Conservation (phyloP, 140 eudicot species). For the Flaveria floridana region DNA sequence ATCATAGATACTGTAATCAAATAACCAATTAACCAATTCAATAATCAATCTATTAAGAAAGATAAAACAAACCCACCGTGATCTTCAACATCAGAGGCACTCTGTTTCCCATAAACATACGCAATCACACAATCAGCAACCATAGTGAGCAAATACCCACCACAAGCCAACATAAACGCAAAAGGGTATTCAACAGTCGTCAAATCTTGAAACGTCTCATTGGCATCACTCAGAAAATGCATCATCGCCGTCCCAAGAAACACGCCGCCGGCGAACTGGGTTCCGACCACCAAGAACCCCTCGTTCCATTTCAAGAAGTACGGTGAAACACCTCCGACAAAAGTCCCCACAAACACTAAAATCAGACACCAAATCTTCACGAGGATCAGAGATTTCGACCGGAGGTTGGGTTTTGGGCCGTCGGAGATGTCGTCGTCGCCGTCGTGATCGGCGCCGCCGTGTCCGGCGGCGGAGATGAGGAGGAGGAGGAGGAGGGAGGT, state of each 20-base stretch:
- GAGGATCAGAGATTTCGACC: slow-evolving; percentile 49
- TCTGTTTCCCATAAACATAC: slow-evolving; percentile 57
- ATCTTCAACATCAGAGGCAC: slow-evolving; percentile 26
- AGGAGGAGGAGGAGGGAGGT: slow-evolving; percentile 38
- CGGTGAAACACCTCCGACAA: slow-evolving; percentile 71
- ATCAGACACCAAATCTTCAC: slow-evolving; percentile 83
- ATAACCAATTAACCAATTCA: background rate
- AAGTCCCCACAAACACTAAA: slow-evolving; percentile 62
- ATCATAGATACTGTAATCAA: background rate
- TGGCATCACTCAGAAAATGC: slow-evolving; percentile 83
- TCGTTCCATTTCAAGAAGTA: slow-evolving; percentile 85
- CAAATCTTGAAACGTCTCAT: slow-evolving; percentile 62
- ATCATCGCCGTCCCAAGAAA: slow-evolving; percentile 83
- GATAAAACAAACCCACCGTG: slow-evolving; percentile 42
- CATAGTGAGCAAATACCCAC: slow-evolving; percentile 84
- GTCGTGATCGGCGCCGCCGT: slow-evolving; percentile 41
- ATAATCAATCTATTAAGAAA: background rate
- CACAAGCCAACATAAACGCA: slow-evolving; percentile 83
- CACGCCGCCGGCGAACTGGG: slow-evolving; percentile 94
- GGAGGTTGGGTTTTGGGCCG: slow-evolving; percentile 43
- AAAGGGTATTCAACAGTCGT: slow-evolving; percentile 64
- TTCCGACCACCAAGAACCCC: slow-evolving; percentile 64
- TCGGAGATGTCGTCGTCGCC: background rate
- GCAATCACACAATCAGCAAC: slow-evolving; percentile 64
- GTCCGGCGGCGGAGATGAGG: slow-evolving; percentile 40